Evolutionary conservation across 495 filamentous ascomycete species (phyloP).

Genomic region (Talaromyces wortmannii): DNA sequence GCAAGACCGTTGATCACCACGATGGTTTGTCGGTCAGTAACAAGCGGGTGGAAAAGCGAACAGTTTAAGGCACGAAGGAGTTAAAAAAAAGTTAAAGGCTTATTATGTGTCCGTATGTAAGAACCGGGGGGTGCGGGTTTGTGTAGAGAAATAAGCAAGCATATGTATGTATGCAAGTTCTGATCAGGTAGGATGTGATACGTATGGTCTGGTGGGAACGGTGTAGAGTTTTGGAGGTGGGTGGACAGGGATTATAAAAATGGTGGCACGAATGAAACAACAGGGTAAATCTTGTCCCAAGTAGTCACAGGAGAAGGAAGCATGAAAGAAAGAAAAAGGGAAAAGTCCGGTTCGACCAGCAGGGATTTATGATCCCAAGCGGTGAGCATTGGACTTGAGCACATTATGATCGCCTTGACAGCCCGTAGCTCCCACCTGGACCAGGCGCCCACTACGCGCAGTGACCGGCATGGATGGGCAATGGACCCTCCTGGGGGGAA

Average conservation of each 20-base stretch:
- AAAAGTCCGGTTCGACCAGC: neutral
- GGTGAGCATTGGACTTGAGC: neutral
- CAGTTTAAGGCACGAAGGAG: neutral
- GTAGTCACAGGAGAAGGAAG: no score
- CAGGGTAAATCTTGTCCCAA: neutral
- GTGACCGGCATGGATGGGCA: neutral
- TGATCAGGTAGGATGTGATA: neutral
- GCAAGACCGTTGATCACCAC: neutral
- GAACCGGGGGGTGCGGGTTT: neutral
- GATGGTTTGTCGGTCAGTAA: neutral
- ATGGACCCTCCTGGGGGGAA: neutral
- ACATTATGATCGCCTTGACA: neutral
- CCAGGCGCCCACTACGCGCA: neutral
- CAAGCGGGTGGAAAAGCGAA: neutral
- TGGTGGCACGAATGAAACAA: neutral
- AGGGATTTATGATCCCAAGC: neutral
- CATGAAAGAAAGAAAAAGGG: neutral
- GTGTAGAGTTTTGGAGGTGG: neutral
- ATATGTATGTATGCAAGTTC: neutral
- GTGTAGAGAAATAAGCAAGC: neutral
- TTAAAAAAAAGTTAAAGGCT: neutral
- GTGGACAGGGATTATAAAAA: neutral
- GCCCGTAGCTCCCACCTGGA: neutral
- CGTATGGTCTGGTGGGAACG: neutral
- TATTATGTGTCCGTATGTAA: neutral